These are phyloP conservation scores for Aureobasidium sp. DNA, from an alignment of 2,329 filamentous ascomycete genomes.

Conservation along the genomic window DNA sequence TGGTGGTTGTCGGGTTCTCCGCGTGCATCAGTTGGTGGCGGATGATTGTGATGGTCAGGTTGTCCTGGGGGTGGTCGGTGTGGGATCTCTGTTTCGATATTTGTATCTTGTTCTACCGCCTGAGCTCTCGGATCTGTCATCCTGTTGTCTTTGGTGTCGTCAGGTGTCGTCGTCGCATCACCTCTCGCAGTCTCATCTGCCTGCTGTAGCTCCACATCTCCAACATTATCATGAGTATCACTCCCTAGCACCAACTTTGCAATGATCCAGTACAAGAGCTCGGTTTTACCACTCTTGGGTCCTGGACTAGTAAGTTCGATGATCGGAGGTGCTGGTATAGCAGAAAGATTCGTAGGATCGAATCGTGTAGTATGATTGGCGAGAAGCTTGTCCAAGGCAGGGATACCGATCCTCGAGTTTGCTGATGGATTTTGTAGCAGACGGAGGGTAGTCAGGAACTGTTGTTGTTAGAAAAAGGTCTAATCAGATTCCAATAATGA, in stretches of 20 bases:
- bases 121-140: too few relatives aligned
- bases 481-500: not conserved
- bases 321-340: slow-evolving; percentile 37
- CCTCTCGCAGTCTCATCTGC: not conserved
- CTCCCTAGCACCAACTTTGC: slow-evolving; percentile 52
- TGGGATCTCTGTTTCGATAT: too few relatives aligned
- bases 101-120: not conserved
- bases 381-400: slow-evolving; percentile 49
- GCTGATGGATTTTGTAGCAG: slow-evolving; percentile 18
- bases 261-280: slow-evolving; percentile 63
- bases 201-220: too few relatives aligned
- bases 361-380: slow-evolving; percentile 21
- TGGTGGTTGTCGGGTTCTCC: not conserved
- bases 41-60: not conserved
- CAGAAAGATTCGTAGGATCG: slow-evolving; percentile 20
- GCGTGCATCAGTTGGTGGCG: not conserved
- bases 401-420: slow-evolving; percentile 47
- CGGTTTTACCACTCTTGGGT: slow-evolving; percentile 63
- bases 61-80: too few relatives aligned
- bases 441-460: slow-evolving; percentile 13
- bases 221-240: not conserved
- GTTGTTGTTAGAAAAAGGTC: not conserved
- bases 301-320: slow-evolving; percentile 61
- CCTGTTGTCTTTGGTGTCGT: not conserved
- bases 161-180: not conserved